These are phyloP conservation scores for Begonia loranthoides DNA, from an alignment of 306 rosid genomes.

Conservation along the genomic window DNA sequence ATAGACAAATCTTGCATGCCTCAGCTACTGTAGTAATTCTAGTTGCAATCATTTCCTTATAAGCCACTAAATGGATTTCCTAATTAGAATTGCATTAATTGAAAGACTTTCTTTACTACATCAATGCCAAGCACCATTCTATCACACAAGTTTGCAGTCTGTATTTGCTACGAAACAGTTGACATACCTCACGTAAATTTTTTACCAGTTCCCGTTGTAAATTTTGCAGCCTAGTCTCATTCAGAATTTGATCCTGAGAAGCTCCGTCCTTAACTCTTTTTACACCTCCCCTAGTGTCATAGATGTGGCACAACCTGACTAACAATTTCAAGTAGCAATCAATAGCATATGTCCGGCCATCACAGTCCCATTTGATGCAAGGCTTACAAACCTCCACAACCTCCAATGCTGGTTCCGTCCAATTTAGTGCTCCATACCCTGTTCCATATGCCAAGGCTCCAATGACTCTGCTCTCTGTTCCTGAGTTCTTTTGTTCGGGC, in stretches of 20 bases:
- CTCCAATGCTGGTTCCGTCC: slow-evolving; percentile 98
- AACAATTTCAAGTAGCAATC: slow-evolving; percentile 98
- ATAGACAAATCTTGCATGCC: no score
- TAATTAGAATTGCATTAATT: no score
- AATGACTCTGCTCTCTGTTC: slow-evolving; percentile 96
- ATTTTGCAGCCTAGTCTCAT: slow-evolving; percentile 95
- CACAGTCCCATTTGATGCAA: slow-evolving; percentile 98
- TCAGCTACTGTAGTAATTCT: no score
- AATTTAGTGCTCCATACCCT: slow-evolving; percentile 95
- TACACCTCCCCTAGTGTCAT: slow-evolving; percentile 93
- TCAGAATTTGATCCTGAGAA: slow-evolving; percentile 95
- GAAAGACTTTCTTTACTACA: no score
- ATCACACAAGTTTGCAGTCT: no score
- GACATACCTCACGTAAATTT: slow-evolving; percentile 65
- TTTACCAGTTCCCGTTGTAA: slow-evolving; percentile 86
- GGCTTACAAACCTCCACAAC: slow-evolving; percentile 98
- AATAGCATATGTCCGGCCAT: slow-evolving; percentile 88
- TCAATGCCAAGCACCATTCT: no score
- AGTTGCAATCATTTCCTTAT: no score
- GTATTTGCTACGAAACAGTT: no score
- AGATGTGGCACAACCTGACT: slow-evolving; percentile 84
- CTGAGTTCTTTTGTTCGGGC: slow-evolving; percentile 85
- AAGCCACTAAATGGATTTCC: no score
- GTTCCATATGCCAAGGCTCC: slow-evolving; percentile 99
- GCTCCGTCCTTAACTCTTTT: slow-evolving; percentile 96